A percentile compares a stretch with the other conserved stretches of the same genome.
Conservation (phyloP, 805 yeast species). For the Saccharomycopsis sp. region DNA sequence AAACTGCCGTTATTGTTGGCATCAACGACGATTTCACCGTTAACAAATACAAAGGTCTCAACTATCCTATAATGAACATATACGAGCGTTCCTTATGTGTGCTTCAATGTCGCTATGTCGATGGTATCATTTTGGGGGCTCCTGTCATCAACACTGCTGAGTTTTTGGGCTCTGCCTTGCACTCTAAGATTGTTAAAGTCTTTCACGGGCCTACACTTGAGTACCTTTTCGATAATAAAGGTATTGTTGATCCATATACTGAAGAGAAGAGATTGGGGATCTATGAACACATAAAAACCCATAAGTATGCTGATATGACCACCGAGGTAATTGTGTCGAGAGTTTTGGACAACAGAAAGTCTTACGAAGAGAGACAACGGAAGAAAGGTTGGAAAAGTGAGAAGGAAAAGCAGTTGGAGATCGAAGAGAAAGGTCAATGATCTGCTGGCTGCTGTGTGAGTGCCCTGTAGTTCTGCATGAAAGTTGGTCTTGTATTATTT, state of each 20-base stretch:
- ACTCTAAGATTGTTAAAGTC: conserved; percentile 35
- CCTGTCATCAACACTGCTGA: conserved; percentile 43
- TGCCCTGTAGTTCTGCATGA: no score
- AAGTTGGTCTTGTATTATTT: no score
- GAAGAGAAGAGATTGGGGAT: conserved; percentile 31
- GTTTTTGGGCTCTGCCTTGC: conserved; percentile 31
- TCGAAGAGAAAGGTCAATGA: conserved; percentile 23
- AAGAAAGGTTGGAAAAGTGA: conserved; percentile 79
- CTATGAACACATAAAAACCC: conserved; percentile 40
- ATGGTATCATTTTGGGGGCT: conserved; percentile 67
- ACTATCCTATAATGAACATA: conserved; percentile 79
- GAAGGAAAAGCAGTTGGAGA: conserved; percentile 34
- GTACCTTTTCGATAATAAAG: conserved; percentile 25
- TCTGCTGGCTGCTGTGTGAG: no score
- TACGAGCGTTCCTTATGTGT: conserved; percentile 84
- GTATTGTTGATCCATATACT: conserved; percentile 32
- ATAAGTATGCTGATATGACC: conserved; percentile 57
- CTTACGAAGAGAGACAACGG: conserved; percentile 80
- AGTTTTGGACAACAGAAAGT: conserved; percentile 57
- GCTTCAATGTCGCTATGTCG: conserved; percentile 79
- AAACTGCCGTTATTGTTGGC: conserved; percentile 58
- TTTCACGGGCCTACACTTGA: conserved; percentile 54
- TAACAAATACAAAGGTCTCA: conserved; percentile 50
- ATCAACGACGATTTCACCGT: conserved; percentile 53
- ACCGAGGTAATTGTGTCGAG: conserved; percentile 69